phyloP scores from a whole-genome alignment of 768 basidiomycete species.

The Mrakia hoshinonis region DNA sequence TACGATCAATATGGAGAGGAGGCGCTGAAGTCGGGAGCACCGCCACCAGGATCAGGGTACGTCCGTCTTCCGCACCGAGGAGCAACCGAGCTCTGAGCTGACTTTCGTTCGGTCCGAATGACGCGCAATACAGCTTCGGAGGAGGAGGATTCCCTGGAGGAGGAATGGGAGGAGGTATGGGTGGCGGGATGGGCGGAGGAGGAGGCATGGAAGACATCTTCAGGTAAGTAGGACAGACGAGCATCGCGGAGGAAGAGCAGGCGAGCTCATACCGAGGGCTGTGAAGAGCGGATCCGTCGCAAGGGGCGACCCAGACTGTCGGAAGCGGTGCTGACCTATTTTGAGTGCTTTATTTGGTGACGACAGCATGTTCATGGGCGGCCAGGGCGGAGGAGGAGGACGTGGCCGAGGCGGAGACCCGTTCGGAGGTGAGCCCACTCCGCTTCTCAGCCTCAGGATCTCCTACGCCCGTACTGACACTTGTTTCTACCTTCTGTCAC shows the following conservation, averaged over 20 bases:
- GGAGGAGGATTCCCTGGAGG: conserved; percentile 35
- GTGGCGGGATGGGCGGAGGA: conserved; percentile 40
- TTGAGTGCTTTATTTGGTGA: neutral
- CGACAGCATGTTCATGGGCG: conserved; percentile 33
- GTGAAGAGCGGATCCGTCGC: neutral
- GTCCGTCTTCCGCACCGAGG: neutral
- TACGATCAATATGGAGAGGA: conserved; percentile 96
- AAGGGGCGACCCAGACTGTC: no score
- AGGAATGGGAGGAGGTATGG: conserved; percentile 44
- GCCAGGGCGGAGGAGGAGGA: conserved; percentile 48
- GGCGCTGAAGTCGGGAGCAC: conserved; percentile 65
- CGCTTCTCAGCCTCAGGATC: neutral
- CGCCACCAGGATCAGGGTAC: conserved; percentile 40
- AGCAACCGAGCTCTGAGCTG: conserved; percentile 43
- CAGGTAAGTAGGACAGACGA: conserved; percentile 51
- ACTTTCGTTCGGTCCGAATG: conserved; percentile 30
- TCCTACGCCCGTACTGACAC: neutral
- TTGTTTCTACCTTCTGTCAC: neutral
- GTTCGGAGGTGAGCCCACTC: conserved; percentile 33
- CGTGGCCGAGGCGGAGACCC: conserved; percentile 37
- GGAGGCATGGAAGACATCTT: conserved; percentile 67
- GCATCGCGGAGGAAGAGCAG: neutral
- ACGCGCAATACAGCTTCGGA: conserved; percentile 31
- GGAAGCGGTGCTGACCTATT: neutral
- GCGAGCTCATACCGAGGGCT: neutral